phyloP scores from a whole-genome alignment of 257 asterid species.

The Lycium barbarum region DNA sequence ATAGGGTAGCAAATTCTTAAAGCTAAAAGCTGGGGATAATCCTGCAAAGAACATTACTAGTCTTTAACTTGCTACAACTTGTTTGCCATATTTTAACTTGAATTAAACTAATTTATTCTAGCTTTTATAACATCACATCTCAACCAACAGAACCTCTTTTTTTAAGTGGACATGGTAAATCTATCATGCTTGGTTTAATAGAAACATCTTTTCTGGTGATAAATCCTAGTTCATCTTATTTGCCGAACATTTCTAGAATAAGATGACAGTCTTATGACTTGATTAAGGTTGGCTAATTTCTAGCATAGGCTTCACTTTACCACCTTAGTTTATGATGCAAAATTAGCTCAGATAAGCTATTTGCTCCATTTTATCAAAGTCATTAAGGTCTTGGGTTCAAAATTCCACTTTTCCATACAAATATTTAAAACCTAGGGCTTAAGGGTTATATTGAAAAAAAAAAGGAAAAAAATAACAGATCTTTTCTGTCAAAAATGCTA shows the following conservation, averaged over 20 bases:
- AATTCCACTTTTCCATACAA: no score
- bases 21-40: no score
- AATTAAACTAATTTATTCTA: not conserved
- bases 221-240: not conserved
- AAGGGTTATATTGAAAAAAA: no score
- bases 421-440: no score
- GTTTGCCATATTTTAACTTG: slow-evolving; percentile 1
- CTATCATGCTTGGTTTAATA: not conserved
- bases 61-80: slow-evolving; percentile 21
- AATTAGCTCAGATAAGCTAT: no score
- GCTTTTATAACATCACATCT: slow-evolving; percentile 15
- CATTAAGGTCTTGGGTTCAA: no score
- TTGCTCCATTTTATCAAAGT: no score
- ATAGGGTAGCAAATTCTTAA: no score
- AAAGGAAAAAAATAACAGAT: no score
- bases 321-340: no score
- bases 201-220: slow-evolving; percentile 19
- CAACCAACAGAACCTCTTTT: not conserved
- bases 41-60: not conserved
- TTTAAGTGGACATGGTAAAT: not conserved
- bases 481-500: no score
- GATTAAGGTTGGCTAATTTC: not conserved
- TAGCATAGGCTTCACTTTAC: no score
- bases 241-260: not conserved
- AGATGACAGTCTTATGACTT: not conserved